A percentile compares a stretch with the other conserved stretches of the same genome.
phyloP scores from a whole-genome alignment of 139 green algal species.

The Mesotaenium endlicherianum region DNA sequence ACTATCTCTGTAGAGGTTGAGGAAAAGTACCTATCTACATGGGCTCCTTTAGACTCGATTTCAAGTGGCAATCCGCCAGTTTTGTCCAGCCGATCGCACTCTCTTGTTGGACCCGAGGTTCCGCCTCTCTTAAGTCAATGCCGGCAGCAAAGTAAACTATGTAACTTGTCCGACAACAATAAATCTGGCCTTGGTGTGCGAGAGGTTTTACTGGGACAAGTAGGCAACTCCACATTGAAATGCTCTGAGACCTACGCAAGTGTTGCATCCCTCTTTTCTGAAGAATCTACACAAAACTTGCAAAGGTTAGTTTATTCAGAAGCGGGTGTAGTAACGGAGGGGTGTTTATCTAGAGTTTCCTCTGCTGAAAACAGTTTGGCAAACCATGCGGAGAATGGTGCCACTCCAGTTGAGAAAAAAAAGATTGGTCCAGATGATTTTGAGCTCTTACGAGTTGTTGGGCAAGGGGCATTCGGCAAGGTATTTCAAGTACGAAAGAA shows the following conservation, averaged over 20 bases:
- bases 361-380: background rate
- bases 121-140: background rate
- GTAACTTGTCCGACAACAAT: background rate
- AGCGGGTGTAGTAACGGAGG: background rate
- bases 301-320: background rate
- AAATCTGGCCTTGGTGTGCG: background rate
- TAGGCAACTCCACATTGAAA: too few species aligned
- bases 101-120: slow-evolving; percentile 23
- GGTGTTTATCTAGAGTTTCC: background rate
- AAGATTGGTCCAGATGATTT: slow-evolving; percentile 71
- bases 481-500: slow-evolving; percentile 57
- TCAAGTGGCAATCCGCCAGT: slow-evolving; percentile 6
- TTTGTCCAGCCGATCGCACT: slow-evolving; percentile 40
- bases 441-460: slow-evolving; percentile 88
- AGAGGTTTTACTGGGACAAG: background rate
- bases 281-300: background rate
- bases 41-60: slow-evolving; percentile 12
- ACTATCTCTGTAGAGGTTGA: background rate
- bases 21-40: slow-evolving; percentile 6
- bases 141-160: background rate
- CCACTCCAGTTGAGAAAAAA: background rate
- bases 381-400: background rate
- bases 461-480: slow-evolving; percentile 96
- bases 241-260: too few species aligned
- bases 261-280: too few species aligned